These are phyloP conservation scores for Tritrichomonas musculus DNA, from an alignment of 208 protist genomes.

Conservation along the genomic window DNA sequence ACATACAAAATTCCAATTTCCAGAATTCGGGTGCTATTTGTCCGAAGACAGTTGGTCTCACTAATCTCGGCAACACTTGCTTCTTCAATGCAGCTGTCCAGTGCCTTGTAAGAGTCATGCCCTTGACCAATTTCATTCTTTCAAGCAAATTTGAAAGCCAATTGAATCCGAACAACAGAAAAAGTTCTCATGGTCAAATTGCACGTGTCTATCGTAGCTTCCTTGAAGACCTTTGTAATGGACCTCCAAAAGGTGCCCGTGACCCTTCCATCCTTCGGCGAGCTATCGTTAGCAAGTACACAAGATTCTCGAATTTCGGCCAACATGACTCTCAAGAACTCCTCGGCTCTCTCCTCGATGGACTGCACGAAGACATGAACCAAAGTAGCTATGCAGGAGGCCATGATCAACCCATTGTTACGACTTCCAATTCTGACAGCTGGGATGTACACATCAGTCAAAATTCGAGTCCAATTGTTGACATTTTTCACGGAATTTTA, in stretches of 20 bases:
- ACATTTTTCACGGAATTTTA: constrained; percentile 53
- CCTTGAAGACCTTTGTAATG: neutral
- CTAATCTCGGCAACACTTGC: neutral
- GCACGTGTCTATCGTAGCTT: neutral
- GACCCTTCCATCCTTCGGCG: neutral
- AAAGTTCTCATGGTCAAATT: neutral
- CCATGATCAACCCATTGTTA: constrained; percentile 38
- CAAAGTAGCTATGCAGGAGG: constrained; percentile 49
- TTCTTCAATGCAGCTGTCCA: neutral
- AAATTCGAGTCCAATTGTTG: constrained; percentile 52
- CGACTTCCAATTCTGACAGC: neutral
- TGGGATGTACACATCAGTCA: constrained; percentile 44
- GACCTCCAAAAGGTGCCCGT: neutral
- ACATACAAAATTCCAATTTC: neutral
- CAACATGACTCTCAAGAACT: constrained; percentile 46
- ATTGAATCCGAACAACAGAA: neutral
- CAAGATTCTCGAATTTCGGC: neutral
- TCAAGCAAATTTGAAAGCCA: neutral
- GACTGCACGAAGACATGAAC: constrained; percentile 75
- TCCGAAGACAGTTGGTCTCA: neutral
- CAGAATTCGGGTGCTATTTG: neutral
- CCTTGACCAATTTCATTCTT: neutral
- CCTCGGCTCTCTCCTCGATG: constrained; percentile 66
- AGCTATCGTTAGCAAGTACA: neutral
- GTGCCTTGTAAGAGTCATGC: neutral